Evolutionary conservation across 2,329 filamentous ascomycete species (phyloP), one percentile per base, ranked within the genome.

Genomic region (Xylariales sp.): DNA sequence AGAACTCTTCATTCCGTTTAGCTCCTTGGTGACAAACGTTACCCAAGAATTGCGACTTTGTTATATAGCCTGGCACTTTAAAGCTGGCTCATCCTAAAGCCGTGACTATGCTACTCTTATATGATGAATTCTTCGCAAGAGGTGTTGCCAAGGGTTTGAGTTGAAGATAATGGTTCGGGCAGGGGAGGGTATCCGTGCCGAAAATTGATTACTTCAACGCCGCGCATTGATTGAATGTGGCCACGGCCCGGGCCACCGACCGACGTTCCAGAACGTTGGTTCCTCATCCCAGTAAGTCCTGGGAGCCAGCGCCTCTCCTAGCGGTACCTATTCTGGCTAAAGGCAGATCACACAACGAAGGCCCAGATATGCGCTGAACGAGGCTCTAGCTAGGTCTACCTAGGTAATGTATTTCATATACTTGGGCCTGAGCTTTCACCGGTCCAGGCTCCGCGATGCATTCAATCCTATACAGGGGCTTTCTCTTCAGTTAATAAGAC

Each of bases 271-370:
- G 75, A 77, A 71, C 68, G 69, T 69, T 74, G 62, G 56, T 45
- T 64, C 41, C 36, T 52, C 12, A 65, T 61, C 49, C 54, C 50
- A 28, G 72, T 62, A 68, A 74, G 60, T 39, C 69, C 55, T 69
- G 67, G 71, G 67, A 69, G 63, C 46, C 64, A 68, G 71, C 59
- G 45, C 56, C 66, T 74, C 64, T 69, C 60, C 14, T 32, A 30
- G 61, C 66, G 63, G 69, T 57, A 23, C 23, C 23, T 23, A 78
- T 78, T 80, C 76, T 80, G 79, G 79, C 78, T 81, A 81, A 81
- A 81, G 71, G 79, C 69, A 74, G 78, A 80, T 80, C 78, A 80
- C 78, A 80, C 77, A 73, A 36, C 36, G 62, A 58, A 43, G 63
- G 50, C 16, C 34, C 48, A 59, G 14, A 57, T 50, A 57, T 65